Conservation (phyloP, 1,284 basidiomycete genomes). For the Puccinia coronata region DNA sequence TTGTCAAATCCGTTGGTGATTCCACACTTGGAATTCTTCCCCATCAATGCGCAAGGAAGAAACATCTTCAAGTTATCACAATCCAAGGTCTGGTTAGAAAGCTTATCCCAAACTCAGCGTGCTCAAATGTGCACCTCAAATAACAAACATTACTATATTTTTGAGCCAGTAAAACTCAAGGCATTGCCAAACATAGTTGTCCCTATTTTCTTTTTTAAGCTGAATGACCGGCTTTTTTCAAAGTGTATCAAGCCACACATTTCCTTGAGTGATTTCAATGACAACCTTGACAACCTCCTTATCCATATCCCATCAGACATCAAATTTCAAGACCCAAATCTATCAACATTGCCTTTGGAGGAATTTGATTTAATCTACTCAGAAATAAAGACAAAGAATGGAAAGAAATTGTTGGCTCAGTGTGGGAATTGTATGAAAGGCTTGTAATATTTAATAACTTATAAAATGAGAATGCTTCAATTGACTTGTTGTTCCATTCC, state of each 20-base stretch:
- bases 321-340: neutral
- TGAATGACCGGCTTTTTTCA: neutral
- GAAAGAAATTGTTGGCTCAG: neutral
- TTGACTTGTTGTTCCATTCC: no score
- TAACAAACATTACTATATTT: constrained; percentile 5
- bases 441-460: neutral
- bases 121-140: no score
- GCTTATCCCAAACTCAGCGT: neutral
- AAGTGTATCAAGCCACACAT: neutral
- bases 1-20: neutral
- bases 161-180: neutral
- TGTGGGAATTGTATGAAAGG: neutral
- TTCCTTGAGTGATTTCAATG: neutral
- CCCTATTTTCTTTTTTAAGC: neutral
- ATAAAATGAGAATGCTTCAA: neutral
- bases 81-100: neutral
- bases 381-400: neutral
- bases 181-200: neutral
- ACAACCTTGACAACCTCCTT: neutral
- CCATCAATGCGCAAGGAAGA: neutral
- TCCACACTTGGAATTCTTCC: no score
- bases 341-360: neutral
- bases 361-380: neutral
- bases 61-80: constrained; percentile 19
- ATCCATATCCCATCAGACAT: neutral